These are phyloP conservation scores for Dactylellina leptospora DNA, from an alignment of 2,329 filamentous ascomycete genomes.

Conservation along the genomic window DNA sequence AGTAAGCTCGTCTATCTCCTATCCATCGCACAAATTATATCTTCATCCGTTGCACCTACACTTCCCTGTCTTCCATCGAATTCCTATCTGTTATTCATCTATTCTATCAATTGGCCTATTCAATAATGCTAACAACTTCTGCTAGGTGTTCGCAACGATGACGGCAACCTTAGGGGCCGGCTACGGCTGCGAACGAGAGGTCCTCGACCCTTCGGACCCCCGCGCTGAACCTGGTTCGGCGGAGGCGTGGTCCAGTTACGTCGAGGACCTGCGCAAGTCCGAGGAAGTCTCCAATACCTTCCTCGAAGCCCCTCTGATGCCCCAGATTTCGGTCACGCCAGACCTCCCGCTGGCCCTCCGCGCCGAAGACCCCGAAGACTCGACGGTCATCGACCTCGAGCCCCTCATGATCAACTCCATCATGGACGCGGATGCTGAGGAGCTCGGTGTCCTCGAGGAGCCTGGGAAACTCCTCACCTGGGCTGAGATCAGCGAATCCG, in stretches of 20 bases:
- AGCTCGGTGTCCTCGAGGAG: too few relatives aligned
- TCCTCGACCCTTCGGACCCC: constrained; percentile 31
- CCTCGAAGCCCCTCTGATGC: neutral
- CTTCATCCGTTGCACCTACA: too few relatives aligned
- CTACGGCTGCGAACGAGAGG: constrained; percentile 34
- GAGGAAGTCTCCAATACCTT: neutral
- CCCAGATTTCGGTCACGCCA: neutral
- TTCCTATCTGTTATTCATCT: neutral
- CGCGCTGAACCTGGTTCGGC: constrained; percentile 30
- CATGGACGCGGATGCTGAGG: neutral
- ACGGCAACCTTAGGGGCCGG: neutral
- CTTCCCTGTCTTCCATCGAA: too few relatives aligned
- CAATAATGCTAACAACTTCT: neutral
- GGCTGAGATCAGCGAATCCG: constrained; percentile 16
- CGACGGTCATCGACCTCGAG: neutral
- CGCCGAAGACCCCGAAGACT: neutral
- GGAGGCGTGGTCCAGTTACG: constrained; percentile 19
- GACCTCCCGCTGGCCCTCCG: constrained; percentile 10
- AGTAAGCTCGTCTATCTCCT: too few relatives aligned
- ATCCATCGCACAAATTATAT: too few relatives aligned
- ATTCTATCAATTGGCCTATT: neutral
- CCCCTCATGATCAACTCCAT: neutral
- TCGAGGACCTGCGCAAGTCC: neutral
- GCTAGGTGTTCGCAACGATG: neutral
- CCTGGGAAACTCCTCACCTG: neutral